phyloP scores from a whole-genome alignment of 78 protist genomes.

The Dictyostelium capitatum region DNA sequence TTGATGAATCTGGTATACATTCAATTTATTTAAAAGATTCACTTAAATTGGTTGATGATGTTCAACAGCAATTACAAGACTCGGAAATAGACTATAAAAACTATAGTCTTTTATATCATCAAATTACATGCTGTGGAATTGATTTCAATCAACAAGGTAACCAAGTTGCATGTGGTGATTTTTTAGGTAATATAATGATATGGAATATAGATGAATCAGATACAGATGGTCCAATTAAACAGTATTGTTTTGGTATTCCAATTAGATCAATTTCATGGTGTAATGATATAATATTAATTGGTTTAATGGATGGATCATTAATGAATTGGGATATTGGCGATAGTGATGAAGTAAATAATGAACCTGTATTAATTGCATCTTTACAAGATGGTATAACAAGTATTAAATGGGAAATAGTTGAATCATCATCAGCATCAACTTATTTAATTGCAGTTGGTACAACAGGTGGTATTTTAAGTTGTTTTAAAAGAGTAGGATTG shows the following conservation, averaged over 20 bases:
- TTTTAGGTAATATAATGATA: conserved; percentile 48
- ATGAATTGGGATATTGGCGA: not conserved
- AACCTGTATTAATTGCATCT: not conserved
- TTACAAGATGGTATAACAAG: conserved; percentile 48
- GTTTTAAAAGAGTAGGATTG: not conserved
- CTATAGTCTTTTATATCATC: conserved; percentile 34
- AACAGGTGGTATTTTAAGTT: conserved; percentile 62
- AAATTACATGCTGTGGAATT: conserved; percentile 71
- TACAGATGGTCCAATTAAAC: not conserved
- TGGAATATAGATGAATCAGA: conserved; percentile 10
- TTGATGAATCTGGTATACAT: conserved; percentile 74
- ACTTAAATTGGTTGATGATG: not conserved
- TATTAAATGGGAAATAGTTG: conserved; percentile 27
- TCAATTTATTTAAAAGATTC: conserved; percentile 17
- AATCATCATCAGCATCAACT: not conserved
- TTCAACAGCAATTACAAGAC: not conserved
- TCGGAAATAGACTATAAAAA: not conserved
- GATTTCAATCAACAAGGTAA: conserved; percentile 41
- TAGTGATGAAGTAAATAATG: not conserved
- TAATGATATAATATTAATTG: conserved; percentile 19
- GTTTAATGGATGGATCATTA: conserved; percentile 41
- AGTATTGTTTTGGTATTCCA: conserved; percentile 57
- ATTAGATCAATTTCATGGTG: conserved; percentile 50
- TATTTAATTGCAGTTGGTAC: conserved; percentile 43
- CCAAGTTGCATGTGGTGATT: conserved; percentile 72